A percentile compares a stretch with the other conserved stretches of the same genome.
phyloP scores from a whole-genome alignment of 2,329 filamentous ascomycete genomes.

The Phialophora expanda region DNA sequence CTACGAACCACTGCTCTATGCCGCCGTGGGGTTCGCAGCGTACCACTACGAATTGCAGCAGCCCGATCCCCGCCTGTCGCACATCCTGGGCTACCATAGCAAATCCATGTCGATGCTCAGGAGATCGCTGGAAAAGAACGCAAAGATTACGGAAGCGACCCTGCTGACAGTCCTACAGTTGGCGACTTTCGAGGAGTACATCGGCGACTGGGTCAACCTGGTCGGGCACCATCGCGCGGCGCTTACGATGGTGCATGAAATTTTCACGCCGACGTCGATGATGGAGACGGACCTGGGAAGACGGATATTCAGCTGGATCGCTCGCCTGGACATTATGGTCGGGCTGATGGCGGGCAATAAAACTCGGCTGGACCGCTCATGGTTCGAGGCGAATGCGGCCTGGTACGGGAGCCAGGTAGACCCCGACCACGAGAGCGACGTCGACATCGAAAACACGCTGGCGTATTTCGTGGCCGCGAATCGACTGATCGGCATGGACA shows the following conservation, averaged over 20 bases:
- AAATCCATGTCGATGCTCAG: conserved; percentile 80
- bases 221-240: conserved; percentile 92
- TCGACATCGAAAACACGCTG: conserved; percentile 68
- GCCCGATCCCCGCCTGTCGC: conserved; percentile 73
- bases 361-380: conserved; percentile 74
- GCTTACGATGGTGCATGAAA: conserved; percentile 74
- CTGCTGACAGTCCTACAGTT: conserved; percentile 88
- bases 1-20: conserved; percentile 83
- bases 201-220: conserved; percentile 94
- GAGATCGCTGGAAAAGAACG: conserved; percentile 70
- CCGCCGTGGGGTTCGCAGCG: conserved; percentile 83
- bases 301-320: conserved; percentile 85
- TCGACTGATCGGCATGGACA: conserved; percentile 77
- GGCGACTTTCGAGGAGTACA: conserved; percentile 92
- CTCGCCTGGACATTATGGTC: conserved; percentile 83
- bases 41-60: conserved; percentile 79
- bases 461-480: conserved; percentile 70
- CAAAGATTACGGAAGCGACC: conserved; percentile 73
- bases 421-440: conserved; percentile 57
- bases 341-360: conserved; percentile 81
- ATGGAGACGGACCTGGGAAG: conserved; percentile 72
- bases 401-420: conserved; percentile 66
- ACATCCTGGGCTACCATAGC: conserved; percentile 90
- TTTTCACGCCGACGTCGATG: conserved; percentile 78
- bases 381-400: conserved; percentile 71